phyloP scores from a whole-genome alignment of 2,329 filamentous ascomycete genomes.

The Karstenula rhodostoma region DNA sequence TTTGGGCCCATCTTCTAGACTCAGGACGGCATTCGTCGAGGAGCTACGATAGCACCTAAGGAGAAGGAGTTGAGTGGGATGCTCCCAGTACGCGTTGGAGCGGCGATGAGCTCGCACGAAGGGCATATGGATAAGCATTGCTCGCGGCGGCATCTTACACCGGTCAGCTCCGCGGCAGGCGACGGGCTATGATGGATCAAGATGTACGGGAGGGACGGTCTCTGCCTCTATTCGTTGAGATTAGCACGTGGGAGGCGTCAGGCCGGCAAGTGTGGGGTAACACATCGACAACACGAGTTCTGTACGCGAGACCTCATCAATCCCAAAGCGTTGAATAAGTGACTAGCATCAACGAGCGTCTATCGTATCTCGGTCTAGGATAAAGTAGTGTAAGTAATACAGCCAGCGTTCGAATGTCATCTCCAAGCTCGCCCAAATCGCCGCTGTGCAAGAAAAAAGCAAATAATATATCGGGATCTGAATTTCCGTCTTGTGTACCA shows the following conservation, averaged over 20 bases:
- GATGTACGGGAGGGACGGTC: constrained; percentile 18
- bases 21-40: not conserved
- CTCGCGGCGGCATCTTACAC: not conserved
- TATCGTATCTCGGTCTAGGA: constrained; percentile 1
- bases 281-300: not conserved
- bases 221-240: constrained; percentile 18
- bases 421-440: not conserved
- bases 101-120: not conserved
- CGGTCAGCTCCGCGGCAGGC: constrained; percentile 3
- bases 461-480: not conserved
- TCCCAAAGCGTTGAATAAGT: not conserved
- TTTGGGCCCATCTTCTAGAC: constrained; percentile 20
- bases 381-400: not conserved
- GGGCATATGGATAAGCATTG: not conserved
- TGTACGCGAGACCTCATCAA: not conserved
- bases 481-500: not conserved
- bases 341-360: constrained; percentile 6
- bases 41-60: not conserved
- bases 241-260: constrained; percentile 19
- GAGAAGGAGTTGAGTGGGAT: not conserved
- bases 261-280: constrained; percentile 22
- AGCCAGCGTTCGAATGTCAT: not conserved
- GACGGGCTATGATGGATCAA: not conserved
- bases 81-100: not conserved
- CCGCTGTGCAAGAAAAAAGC: constrained; percentile 7